Evolutionary conservation across 192 early-diverging fungal species (phyloP).

Genomic region (Coemansia sp.): DNA sequence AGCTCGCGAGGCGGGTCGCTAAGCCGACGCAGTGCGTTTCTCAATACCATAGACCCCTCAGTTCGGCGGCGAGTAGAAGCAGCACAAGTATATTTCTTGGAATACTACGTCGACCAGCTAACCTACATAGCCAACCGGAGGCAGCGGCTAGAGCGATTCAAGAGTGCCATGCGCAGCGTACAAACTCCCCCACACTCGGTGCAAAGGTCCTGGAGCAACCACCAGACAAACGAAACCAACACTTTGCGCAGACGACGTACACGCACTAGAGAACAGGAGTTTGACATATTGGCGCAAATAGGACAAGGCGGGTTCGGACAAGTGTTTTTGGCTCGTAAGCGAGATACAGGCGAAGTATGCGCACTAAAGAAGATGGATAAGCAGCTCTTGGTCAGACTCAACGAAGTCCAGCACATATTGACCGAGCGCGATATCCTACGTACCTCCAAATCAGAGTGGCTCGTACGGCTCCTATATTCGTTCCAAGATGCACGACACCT

Average conservation of each 20-base stretch:
- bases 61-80: slow-evolving; percentile 53
- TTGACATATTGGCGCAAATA: slow-evolving; percentile 70
- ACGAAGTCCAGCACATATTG: slow-evolving; percentile 73
- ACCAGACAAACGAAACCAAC: slow-evolving; percentile 60
- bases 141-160: slow-evolving; percentile 60
- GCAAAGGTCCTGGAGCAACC: slow-evolving; percentile 48
- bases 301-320: slow-evolving; percentile 84
- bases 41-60: slow-evolving; percentile 51
- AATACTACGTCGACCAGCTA: slow-evolving; percentile 84
- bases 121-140: slow-evolving; percentile 73
- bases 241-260: slow-evolving; percentile 70
- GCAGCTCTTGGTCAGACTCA: slow-evolving; percentile 62
- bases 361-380: slow-evolving; percentile 84
- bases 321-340: slow-evolving; percentile 73
- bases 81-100: slow-evolving; percentile 68
- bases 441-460: slow-evolving; percentile 71
- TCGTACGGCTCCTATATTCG: slow-evolving; percentile 88
- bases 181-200: slow-evolving; percentile 41
- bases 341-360: slow-evolving; percentile 69
- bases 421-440: slow-evolving; percentile 80
- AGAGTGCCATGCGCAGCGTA: slow-evolving; percentile 52
- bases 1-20: slow-evolving; percentile 35
- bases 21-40: slow-evolving; percentile 50
- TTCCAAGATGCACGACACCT: slow-evolving; percentile 79
- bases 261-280: slow-evolving; percentile 66